These are phyloP conservation scores for Citrus maxima DNA, from an alignment of 345 rosid species.

Conservation along the genomic window DNA sequence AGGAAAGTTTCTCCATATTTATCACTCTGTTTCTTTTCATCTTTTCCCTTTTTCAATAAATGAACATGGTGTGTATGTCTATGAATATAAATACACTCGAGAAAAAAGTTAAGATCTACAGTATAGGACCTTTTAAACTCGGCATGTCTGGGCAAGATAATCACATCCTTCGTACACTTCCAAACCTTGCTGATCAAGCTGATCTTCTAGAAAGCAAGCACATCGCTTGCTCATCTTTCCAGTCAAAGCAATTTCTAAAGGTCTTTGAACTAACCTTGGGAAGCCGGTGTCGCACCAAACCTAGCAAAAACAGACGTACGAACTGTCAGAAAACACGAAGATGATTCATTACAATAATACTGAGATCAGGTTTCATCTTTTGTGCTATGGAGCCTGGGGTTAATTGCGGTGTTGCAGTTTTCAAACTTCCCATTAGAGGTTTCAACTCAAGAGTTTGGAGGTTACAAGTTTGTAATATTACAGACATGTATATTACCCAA, in stretches of 20 bases:
- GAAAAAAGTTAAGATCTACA: not conserved
- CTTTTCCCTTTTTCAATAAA: not conserved
- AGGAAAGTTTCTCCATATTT: no score
- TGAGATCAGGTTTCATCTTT: no score
- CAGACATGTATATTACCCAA: no score
- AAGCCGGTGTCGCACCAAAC: conserved; percentile 92
- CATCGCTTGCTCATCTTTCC: conserved; percentile 93
- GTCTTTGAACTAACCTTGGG: conserved; percentile 87
- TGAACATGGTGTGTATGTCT: not conserved
- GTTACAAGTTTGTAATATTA: no score
- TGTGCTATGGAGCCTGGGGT: no score
- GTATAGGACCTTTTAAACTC: conserved; percentile 29
- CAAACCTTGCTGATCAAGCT: conserved; percentile 63
- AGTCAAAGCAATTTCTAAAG: conserved; percentile 80
- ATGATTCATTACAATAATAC: no score
- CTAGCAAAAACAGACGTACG: conserved; percentile 32
- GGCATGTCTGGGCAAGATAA: conserved; percentile 59
- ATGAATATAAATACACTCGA: not conserved
- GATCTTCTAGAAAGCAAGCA: conserved; percentile 75
- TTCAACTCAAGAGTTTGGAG: no score
- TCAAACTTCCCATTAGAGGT: no score
- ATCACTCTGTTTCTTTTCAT: not conserved
- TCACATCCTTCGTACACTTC: conserved; percentile 84
- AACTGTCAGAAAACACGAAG: not conserved
- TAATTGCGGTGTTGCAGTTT: no score